A percentile compares a stretch with the other conserved stretches of the same genome.
These are phyloP conservation scores for Rickenella mellea DNA, from an alignment of 768 basidiomycete species.

Conservation along the genomic window DNA sequence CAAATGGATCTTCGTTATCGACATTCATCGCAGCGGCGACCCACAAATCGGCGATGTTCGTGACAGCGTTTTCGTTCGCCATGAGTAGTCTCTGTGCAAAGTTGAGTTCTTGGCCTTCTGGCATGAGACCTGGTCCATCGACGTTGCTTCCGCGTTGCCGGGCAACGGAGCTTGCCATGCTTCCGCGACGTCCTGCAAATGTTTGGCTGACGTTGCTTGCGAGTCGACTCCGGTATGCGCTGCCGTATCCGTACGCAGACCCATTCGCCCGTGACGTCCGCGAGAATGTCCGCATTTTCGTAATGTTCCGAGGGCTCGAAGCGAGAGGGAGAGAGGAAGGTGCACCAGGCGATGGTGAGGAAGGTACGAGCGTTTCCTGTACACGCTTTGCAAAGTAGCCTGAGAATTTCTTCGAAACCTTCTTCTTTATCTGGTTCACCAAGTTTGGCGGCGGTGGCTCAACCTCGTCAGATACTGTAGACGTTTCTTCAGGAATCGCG, in stretches of 20 bases:
- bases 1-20: conserved; percentile 78
- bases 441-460: conserved; percentile 22
- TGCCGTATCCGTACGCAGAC: conserved; percentile 72
- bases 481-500: conserved; percentile 61
- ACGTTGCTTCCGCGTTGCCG: conserved; percentile 40
- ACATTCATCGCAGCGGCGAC: conserved; percentile 94
- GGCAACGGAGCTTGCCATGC: conserved; percentile 40
- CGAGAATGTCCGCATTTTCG: conserved; percentile 39
- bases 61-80: conserved; percentile 93
- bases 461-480: conserved; percentile 34
- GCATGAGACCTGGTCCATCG: conserved; percentile 16
- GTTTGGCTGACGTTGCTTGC: conserved; percentile 32
- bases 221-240: conserved; percentile 45
- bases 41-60: conserved; percentile 94
- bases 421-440: conserved; percentile 33
- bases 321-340: conserved; percentile 39
- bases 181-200: conserved; percentile 37
- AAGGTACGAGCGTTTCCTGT: conserved; percentile 27
- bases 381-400: conserved; percentile 48
- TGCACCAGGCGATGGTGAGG: conserved; percentile 19
- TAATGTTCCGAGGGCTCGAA: conserved; percentile 23
- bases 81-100: conserved; percentile 83
- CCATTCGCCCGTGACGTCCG: conserved; percentile 57
- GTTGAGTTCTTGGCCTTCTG: conserved; percentile 51
- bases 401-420: conserved; percentile 46